Base-by-base conservation (phyloP, 2,329 filamentous ascomycete species). In the Myrmaecium sp. region DNA sequence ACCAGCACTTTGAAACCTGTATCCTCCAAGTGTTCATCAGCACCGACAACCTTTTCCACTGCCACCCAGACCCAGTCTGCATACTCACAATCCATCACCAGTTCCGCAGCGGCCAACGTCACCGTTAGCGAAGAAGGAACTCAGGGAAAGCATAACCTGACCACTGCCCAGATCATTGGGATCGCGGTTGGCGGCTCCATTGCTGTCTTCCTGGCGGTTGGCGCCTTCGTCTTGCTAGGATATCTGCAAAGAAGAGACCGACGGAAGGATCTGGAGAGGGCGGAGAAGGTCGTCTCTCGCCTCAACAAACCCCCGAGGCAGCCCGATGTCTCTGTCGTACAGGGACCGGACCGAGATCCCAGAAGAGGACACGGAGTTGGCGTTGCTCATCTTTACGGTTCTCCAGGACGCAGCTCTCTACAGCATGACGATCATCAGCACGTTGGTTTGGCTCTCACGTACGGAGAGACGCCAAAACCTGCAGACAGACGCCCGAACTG, bases 131-230 rank as follows among this genome's bases (percentile, higher is more conserved):
- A 14, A 23, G 21, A 13, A 5, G 21, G 12, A 13, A n/a, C 17
- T 10, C 23, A 32, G 14, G 27, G 35, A 9, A 38, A 41, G 8
- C 25, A 20, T 5, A 42, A 33, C 22, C 46, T 54, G 42, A 49
- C 37, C 11, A 44, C 49, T 12, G 46, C 49, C 13, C 49, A 54
- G 33, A 53, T 54, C 29, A 46, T 44, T 6, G 50, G 50, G 5
- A 38, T 54, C 9, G 41, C 47, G 5, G 44, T 53, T 20, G 50
- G 49, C 17, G 48, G 43, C 6, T 44, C 42, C 6, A 44, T 49
- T 25, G 40, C 47, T 4, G 47, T 54, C 24, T 41, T 49, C 15
- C 34, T 52, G 27, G 46, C 47, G n/a, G 43, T 50, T 24, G 49
- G 47, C 2, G 37, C 50, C n/a, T 47, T 53, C 42, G 42, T 42